Percentiles rank a stretch among this genome's conserved stretches.
Evolutionary conservation across 805 yeast genomes (phyloP).

Genomic region (Saturnispora sekii): DNA sequence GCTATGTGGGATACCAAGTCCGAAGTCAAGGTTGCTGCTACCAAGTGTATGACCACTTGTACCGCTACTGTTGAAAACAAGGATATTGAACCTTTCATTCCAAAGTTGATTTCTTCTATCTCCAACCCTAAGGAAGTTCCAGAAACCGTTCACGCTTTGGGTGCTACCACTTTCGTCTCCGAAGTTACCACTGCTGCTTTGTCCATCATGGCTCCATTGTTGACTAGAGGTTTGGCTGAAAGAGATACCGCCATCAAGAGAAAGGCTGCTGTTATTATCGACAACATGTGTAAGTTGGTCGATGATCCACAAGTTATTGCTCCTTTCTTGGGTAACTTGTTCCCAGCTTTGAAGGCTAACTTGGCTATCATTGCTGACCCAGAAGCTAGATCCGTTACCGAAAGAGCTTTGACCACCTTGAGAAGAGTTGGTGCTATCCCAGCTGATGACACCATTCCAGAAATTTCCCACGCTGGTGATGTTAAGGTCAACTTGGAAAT

Average conservation of each 20-base stretch:
- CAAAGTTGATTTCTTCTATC: conserved; percentile 92
- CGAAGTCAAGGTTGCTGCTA: conserved; percentile 96
- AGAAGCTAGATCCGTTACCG: conserved; percentile 98
- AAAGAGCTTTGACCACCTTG: conserved; percentile 93
- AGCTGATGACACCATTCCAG: conserved; percentile 86
- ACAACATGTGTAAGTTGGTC: conserved; percentile 99
- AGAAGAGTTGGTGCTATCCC: conserved; percentile 98
- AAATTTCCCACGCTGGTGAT: conserved; percentile 99
- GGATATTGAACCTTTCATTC: conserved; percentile 99
- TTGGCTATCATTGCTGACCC: conserved; percentile 98
- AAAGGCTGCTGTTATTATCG: conserved; percentile 98
- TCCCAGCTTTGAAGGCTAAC: conserved; percentile 94
- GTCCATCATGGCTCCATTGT: conserved; percentile 98
- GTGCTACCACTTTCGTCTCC: conserved; percentile 99
- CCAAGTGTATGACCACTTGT: conserved; percentile 88
- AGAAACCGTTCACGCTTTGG: conserved; percentile 96
- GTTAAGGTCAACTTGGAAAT: conserved; percentile 75
- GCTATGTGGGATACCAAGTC: conserved; percentile 99
- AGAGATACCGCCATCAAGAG: conserved; percentile 99
- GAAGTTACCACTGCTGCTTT: conserved; percentile 99
- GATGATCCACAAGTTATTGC: conserved; percentile 99
- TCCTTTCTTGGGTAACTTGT: conserved; percentile 91
- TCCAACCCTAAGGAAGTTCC: conserved; percentile 96
- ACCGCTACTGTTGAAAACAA: conserved; percentile 98
- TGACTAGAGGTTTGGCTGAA: conserved; percentile 99